phyloP scores from a whole-genome alignment of 352 stramenopile genomes.

The Phytophthora sp. region DNA sequence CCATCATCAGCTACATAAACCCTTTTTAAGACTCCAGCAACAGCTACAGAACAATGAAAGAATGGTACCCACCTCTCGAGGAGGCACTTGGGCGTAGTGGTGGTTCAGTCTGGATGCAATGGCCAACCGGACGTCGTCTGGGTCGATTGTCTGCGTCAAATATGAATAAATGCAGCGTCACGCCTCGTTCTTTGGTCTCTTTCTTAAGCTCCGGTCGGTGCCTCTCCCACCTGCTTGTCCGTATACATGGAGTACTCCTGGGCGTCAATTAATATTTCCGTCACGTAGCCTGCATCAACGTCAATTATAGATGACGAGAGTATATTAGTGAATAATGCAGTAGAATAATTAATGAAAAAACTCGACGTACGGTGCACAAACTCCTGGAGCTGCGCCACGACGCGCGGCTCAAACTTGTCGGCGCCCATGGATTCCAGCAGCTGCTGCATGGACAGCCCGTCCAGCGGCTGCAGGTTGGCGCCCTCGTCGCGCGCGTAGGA shows the following conservation, averaged over 20 bases:
- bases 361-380: constrained; percentile 73
- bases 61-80: constrained; percentile 56
- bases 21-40: constrained; percentile 6
- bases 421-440: constrained; percentile 84
- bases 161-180: constrained; percentile 14
- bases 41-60: neutral
- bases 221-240: constrained; percentile 57
- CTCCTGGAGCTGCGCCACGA: constrained; percentile 83
- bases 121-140: constrained; percentile 79
- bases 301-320: constrained; percentile 2
- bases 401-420: constrained; percentile 78
- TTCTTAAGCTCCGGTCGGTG: neutral
- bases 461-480: constrained; percentile 54
- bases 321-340: neutral
- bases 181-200: neutral
- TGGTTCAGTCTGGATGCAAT: constrained; percentile 81
- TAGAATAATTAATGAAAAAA: neutral
- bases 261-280: constrained; percentile 83
- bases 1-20: constrained; percentile 76
- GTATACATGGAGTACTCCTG: constrained; percentile 86
- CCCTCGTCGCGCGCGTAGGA: constrained; percentile 43
- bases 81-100: constrained; percentile 76
- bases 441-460: constrained; percentile 61
- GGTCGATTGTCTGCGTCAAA: constrained; percentile 58
- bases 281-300: constrained; percentile 68